Base-by-base conservation (phyloP, 2,329 filamentous ascomycete species). In the Diaporthe ilicicola region DNA sequence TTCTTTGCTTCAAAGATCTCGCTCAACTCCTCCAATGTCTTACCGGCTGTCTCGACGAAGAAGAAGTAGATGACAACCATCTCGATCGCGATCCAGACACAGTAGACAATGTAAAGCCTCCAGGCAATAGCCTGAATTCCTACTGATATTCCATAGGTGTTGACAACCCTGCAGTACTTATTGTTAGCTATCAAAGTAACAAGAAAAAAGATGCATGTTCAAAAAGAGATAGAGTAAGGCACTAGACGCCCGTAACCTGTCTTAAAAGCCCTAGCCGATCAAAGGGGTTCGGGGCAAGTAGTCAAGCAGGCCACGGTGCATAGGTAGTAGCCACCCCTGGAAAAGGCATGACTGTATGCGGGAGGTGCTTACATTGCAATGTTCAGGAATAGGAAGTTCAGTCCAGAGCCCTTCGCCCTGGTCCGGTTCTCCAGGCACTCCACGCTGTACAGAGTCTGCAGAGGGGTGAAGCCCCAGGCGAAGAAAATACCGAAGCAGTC, bases 401-500 rank as follows among this genome's bases (percentile, higher is more conserved):
- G 81, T 9, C 85, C 82, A 50, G 83, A 72, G 79, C 85, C 73
- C 82, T 85, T 76, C 77, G 83, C 62, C 75, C 79, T 69, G 42
- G 82, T 80, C 67, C 81, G 79, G 75, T 80, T 82, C 15, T 79
- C 79, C 48, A 83, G 76, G 42, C 82, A 80, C 73, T 84, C 82
- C n/a, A 81, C 77, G 2, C 80, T 76, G 70, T 84, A 87, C 22
- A 84, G 82, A 53, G 84, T 82, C 67, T 86, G 80, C 22, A 87
- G 79, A 67, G 84, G 83, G 29, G 85, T 85, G 81, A 83, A 86
- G 32, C 82, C 84, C 64, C 89, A 78, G 1, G 84, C 86, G 78
- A 84, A 89, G 34, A 86, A 81, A 70, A 85, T 84, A 1, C 85
- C 85, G 72, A 88, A 88, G 48, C 89, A 79, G 78, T 88, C 59